Base-by-base conservation (phyloP, 805 yeast species). In the Citeromyces matritensis region DNA sequence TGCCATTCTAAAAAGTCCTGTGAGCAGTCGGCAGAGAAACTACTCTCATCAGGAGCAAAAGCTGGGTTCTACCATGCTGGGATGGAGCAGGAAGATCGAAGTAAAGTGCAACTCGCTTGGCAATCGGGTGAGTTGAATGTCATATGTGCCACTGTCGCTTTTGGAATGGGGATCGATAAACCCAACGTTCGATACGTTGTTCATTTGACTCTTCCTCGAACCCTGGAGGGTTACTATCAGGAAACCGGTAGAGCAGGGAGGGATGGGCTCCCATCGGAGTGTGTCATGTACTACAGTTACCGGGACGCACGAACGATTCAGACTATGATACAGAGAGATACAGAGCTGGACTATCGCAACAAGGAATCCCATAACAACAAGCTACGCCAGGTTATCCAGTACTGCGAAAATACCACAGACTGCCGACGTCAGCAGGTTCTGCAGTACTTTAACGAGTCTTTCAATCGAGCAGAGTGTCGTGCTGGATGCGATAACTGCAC, bases 111-210 rank as follows among this genome's bases (percentile, higher is more conserved):
- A 51, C 58, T 58, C 14, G 59, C 55, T 23, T 91, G 98, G 98
- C 98, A 91, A 50, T 47, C 55, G 2, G 77, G 79, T 34, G 49
- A 53, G 13, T 55, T 77, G 14, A 78, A 76, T 46, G 78, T 86
- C 1, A 85, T 91, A 9, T 88, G 96, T 57, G 98, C 98, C 0
- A 91, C 98, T 0, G 80, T 91, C 44, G 98, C 98, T 0, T 91
- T 91, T 63, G 98, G 98, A 17, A 91, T 91, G 98, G 98, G 98
- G 30, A 88, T 91, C 35, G 98, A 91, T 55, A 91, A 91, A 50
- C 81, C 95, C 0, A 94, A 91, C 53, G 98, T 91, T 9, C 60
- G 98, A 30, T 86, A 66, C 57, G 97, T 91, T 3, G 73, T 83
- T 27, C 98, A 91, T 55, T 63, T 78, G 39, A 81, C 91, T 5